Percentiles rank a stretch among this genome's conserved stretches.
phyloP scores from a whole-genome alignment of 306 rosid species.

The Glycyrrhiza uralensis region DNA sequence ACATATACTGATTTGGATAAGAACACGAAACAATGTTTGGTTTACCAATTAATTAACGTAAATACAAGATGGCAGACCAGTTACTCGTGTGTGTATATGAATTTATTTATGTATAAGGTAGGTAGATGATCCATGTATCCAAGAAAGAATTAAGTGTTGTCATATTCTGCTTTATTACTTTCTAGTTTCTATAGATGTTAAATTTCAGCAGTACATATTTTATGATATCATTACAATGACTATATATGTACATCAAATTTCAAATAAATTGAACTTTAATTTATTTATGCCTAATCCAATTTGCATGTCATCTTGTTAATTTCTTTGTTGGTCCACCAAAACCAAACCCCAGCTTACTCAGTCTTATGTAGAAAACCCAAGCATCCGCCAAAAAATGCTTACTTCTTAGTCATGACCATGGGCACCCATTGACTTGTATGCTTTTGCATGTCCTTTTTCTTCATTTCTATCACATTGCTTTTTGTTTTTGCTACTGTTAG shows the following conservation, averaged over 20 bases:
- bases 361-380: neutral
- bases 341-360: slow-evolving; percentile 1
- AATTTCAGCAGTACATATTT: too few species aligned
- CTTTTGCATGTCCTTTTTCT: neutral
- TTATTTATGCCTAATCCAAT: too few species aligned
- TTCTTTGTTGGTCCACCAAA: neutral
- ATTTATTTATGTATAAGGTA: too few species aligned
- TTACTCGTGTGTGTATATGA: too few species aligned
- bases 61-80: neutral
- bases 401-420: neutral
- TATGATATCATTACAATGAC: too few species aligned
- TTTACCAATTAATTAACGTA: neutral
- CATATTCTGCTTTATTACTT: too few species aligned
- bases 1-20: neutral
- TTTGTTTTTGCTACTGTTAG: neutral
- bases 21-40: neutral
- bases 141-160: too few species aligned
- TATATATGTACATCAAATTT: too few species aligned
- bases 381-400: neutral
- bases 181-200: too few species aligned
- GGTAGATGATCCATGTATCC: too few species aligned
- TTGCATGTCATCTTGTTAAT: neutral
- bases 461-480: neutral
- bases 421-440: neutral
- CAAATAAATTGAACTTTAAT: too few species aligned